These are phyloP conservation scores for Eucalyptus polyanthemos DNA, from an alignment of 345 rosid species.

Conservation along the genomic window DNA sequence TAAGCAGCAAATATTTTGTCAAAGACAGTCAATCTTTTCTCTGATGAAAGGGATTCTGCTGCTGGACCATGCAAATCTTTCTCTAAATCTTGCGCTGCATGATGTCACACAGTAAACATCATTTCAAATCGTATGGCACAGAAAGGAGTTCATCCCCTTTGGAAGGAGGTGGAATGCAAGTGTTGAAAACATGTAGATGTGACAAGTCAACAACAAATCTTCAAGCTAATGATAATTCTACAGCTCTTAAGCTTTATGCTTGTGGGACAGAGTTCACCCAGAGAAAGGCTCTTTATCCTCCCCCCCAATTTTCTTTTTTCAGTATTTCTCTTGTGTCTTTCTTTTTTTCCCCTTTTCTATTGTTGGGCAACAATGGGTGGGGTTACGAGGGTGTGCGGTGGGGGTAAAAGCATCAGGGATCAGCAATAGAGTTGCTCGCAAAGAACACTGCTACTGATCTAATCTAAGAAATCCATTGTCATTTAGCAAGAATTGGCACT, in stretches of 20 bases:
- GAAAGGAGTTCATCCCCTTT: background rate
- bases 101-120: background rate
- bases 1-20: constrained; percentile 91
- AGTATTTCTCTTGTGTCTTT: background rate
- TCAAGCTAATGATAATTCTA: background rate
- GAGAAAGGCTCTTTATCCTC: background rate
- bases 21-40: constrained; percentile 62
- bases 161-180: background rate
- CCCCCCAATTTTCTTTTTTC: background rate
- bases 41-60: constrained; percentile 62
- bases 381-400: background rate
- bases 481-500: background rate
- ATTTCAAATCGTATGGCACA: background rate
- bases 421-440: background rate
- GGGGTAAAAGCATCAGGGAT: background rate
- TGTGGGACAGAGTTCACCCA: background rate
- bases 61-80: constrained; percentile 78
- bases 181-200: background rate
- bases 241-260: background rate
- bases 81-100: constrained; percentile 95
- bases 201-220: background rate
- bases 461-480: background rate
- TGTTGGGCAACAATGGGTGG: background rate
- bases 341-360: background rate
- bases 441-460: background rate